phyloP scores from a whole-genome alignment of 148 eudicot genomes.

The Rhododendron molle region DNA sequence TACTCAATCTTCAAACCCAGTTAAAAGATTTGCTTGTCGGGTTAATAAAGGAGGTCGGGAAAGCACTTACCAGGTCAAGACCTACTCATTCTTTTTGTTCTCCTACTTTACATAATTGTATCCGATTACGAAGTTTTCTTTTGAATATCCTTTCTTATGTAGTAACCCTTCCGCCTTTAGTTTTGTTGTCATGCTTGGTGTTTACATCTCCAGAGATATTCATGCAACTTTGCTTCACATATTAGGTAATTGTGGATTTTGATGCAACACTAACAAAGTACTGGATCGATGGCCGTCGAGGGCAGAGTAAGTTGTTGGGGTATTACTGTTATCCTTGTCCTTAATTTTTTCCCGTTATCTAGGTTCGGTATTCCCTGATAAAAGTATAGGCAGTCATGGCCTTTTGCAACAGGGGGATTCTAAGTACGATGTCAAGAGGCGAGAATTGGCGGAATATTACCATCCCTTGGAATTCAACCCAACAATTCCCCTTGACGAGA shows the following conservation, averaged over 20 bases:
- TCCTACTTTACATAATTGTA: background rate
- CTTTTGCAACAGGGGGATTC: conserved; percentile 84
- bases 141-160: background rate
- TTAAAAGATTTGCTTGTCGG: background rate
- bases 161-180: background rate
- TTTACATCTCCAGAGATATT: background rate
- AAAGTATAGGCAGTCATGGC: conserved; percentile 72
- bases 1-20: background rate
- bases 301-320: conserved; percentile 56
- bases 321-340: background rate
- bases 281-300: conserved; percentile 70
- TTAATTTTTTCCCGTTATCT: background rate
- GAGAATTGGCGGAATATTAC: conserved; percentile 64
- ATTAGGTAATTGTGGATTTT: conserved; percentile 89
- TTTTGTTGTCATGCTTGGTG: background rate
- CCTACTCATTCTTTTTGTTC: background rate
- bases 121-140: no score
- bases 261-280: conserved; percentile 81
- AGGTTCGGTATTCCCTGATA: conserved; percentile 17
- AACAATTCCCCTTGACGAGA: conserved; percentile 70
- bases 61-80: background rate
- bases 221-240: conserved; percentile 11
- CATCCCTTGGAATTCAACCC: conserved; percentile 88
- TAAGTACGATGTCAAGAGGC: conserved; percentile 72
- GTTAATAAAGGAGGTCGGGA: background rate